phyloP scores from a whole-genome alignment of 164 flowering plant species.

The Chimonanthus praecox region DNA sequence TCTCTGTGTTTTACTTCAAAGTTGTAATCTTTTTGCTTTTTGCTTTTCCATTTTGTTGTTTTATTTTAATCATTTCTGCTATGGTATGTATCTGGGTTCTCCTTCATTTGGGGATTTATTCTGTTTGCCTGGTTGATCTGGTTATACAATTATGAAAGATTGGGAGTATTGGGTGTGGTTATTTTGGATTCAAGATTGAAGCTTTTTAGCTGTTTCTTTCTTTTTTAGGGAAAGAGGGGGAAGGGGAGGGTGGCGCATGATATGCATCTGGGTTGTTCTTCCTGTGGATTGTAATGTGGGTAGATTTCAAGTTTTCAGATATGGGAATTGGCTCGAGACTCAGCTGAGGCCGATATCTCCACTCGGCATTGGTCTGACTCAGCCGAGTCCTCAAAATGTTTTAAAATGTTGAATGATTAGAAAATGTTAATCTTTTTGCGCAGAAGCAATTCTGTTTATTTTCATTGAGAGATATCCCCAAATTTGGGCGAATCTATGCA shows the following conservation, averaged over 20 bases:
- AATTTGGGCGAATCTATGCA: no score
- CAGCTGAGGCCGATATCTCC: neutral
- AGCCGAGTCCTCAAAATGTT: no score
- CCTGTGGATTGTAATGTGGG: neutral
- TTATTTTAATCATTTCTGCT: neutral
- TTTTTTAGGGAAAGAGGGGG: neutral
- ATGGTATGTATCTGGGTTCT: neutral
- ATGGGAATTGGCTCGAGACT: neutral
- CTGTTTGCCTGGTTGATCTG: no score
- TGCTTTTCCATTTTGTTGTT: neutral
- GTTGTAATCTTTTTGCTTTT: neutral
- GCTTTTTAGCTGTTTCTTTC: constrained; percentile 7
- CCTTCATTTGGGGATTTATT: no score
- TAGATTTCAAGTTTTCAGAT: neutral
- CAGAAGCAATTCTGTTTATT: no score
- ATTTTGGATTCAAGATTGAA: neutral
- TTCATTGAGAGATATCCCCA: no score
- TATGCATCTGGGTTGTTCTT: constrained; percentile 4
- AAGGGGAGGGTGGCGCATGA: neutral
- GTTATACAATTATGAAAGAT: no score
- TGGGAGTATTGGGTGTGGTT: no score
- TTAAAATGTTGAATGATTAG: neutral
- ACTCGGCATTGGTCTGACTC: neutral
- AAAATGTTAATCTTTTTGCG: neutral
- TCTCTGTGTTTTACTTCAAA: neutral